Percentiles rank a stretch among this genome's conserved stretches.
phyloP scores from a whole-genome alignment of 2,329 filamentous ascomycete genomes.

The Nothophoma quercina region DNA sequence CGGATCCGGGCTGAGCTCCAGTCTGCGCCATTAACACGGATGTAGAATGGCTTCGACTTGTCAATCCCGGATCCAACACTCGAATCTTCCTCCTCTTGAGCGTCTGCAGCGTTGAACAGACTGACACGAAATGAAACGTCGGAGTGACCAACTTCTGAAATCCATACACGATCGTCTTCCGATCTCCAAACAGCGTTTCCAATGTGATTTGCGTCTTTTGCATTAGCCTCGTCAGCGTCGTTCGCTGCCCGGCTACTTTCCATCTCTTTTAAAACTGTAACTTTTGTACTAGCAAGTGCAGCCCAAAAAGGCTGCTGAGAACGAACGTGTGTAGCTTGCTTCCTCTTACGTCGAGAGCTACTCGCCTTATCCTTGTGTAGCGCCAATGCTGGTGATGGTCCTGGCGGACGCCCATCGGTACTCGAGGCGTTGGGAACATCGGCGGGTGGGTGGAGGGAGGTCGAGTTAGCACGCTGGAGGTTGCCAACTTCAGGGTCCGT shows the following conservation, averaged over 20 bases:
- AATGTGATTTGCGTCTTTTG: slow-evolving; percentile 78
- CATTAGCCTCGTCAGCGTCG: slow-evolving; percentile 76
- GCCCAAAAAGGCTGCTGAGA: slow-evolving; percentile 94
- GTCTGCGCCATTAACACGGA: slow-evolving; percentile 77
- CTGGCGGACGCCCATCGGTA: slow-evolving; percentile 59
- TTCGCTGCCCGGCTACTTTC: slow-evolving; percentile 77
- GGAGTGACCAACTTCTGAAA: slow-evolving; percentile 79
- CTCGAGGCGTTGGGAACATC: slow-evolving; percentile 56
- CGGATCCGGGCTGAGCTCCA: slow-evolving; percentile 81
- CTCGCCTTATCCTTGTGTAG: slow-evolving; percentile 65
- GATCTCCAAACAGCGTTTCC: slow-evolving; percentile 76
- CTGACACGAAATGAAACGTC: slow-evolving; percentile 80
- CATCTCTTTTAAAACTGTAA: slow-evolving; percentile 87
- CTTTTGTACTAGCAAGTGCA: slow-evolving; percentile 92
- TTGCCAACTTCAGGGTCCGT: slow-evolving; percentile 68
- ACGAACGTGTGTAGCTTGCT: slow-evolving; percentile 89
- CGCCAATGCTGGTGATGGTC: slow-evolving; percentile 58
- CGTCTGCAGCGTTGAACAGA: slow-evolving; percentile 61
- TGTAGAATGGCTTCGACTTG: slow-evolving; percentile 77
- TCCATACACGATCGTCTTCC: slow-evolving; percentile 78
- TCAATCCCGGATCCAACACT: slow-evolving; percentile 63
- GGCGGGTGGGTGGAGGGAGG: slow-evolving; percentile 55
- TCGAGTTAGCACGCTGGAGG: slow-evolving; percentile 44
- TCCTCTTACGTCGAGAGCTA: slow-evolving; percentile 83
- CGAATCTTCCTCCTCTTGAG: slow-evolving; percentile 48